Evolutionary conservation across 1,284 basidiomycete genomes (phyloP).

Genomic region (Papiliotrema laurentii): DNA sequence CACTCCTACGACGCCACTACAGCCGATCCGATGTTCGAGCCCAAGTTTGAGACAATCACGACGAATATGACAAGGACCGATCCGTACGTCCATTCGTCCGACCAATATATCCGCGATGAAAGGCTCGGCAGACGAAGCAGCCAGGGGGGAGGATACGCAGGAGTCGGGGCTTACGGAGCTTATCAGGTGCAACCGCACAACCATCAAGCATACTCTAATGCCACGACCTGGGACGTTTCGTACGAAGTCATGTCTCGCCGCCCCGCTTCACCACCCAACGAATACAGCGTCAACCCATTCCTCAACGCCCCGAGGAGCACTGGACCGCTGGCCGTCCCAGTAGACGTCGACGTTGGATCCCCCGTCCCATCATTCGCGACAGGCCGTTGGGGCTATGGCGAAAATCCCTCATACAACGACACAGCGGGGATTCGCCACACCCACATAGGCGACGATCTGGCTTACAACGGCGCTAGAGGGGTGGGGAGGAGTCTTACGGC

Average conservation of each 20-base stretch:
- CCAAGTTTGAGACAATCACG: neutral
- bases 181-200: neutral
- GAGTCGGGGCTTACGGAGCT: neutral
- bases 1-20: neutral
- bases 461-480: neutral
- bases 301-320: neutral
- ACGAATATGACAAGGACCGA: neutral
- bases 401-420: neutral
- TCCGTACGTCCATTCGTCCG: neutral
- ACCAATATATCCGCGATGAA: neutral
- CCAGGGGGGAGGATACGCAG: neutral
- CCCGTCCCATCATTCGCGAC: neutral
- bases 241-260: neutral
- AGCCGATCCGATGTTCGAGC: neutral
- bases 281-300: neutral
- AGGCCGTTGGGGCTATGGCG: neutral
- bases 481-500: neutral
- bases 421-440: neutral
- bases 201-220: neutral
- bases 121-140: neutral
- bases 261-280: neutral
- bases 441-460: neutral
- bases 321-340: neutral
- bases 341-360: neutral
- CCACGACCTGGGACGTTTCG: neutral